Base-by-base conservation (phyloP, 1,284 basidiomycete species). In the Puccinia novopanici region DNA sequence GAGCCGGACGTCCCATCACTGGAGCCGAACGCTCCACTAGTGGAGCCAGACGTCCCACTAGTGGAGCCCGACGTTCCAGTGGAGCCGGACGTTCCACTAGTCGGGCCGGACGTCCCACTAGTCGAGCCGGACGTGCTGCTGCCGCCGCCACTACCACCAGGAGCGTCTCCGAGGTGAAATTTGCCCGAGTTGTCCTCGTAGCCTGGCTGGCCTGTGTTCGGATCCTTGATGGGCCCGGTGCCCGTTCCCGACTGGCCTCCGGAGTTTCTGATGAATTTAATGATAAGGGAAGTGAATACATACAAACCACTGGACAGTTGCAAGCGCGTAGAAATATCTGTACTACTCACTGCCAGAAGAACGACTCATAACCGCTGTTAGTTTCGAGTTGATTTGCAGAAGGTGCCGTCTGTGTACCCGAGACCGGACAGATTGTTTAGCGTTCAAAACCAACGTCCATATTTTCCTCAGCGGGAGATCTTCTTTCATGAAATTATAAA, bases 261-360 rank as follows among this genome's bases (percentile, higher is more conserved):
- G 30, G 52, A 42, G 34, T 67, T 68, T 55, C 75, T 77, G 37
- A 54, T 52, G 50, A 71, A 54, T 37, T 1, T 22, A 70, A 70
- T 8, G 3, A 22, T 19, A 30, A 52, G 3, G 65, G 48, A 65
- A 61, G 24, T 22, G 10, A 57, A 54, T 40, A 3, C 50, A 61
- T 3, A 75, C 22, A 17, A 27, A 24, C 42, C 24, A 30, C 15
- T 19, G 52, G 19, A 54, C 22, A 19, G n/a, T 40, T 5, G 15
- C 19, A 63, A 19, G 5, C 24, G 54, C 40, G 27, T 17, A 57
- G 34, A 59, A n/a, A 40, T 54, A 63, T 34, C 10, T 34, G n/a
- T 57, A 57, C 13, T 45, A 77, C 75, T 68, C 30, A 77, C 75
- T 67, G 40, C 76, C 76, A 79, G 57, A 72, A 79, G 45, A 79